phyloP scores from a whole-genome alignment of 2,329 filamentous ascomycete species.

The Alternaria gaisen region DNA sequence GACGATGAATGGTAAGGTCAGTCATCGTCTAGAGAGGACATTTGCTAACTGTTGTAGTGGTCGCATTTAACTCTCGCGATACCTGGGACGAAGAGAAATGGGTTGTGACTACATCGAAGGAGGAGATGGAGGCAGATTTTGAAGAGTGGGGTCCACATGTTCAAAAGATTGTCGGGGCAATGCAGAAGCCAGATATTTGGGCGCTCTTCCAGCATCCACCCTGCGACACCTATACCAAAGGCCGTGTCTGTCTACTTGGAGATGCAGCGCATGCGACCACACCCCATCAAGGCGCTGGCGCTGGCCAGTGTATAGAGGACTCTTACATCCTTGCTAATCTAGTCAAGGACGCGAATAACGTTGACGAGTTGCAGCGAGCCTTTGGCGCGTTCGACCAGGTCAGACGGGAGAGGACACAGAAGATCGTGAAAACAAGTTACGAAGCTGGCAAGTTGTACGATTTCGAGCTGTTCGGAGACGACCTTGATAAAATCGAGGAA shows the following conservation, averaged over 20 bases:
- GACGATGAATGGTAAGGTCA: constrained; percentile 62
- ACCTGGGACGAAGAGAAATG: constrained; percentile 46
- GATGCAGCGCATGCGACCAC: constrained; percentile 66
- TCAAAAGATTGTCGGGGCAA: constrained; percentile 43
- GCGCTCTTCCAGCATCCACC: constrained; percentile 65
- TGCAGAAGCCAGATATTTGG: constrained; percentile 65
- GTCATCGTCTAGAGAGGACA: too few species aligned
- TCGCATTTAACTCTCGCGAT: constrained; percentile 46
- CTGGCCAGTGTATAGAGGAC: constrained; percentile 66
- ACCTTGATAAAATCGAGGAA: constrained; percentile 50
- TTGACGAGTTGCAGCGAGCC: constrained; percentile 45
- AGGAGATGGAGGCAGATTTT: constrained; percentile 45
- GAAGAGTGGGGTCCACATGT: constrained; percentile 41
- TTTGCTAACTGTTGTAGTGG: constrained; percentile 34
- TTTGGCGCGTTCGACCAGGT: constrained; percentile 44
- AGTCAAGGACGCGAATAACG: constrained; percentile 38
- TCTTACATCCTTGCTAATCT: constrained; percentile 48
- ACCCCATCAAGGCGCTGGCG: constrained; percentile 65
- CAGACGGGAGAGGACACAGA: constrained; percentile 39
- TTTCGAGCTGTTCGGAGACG: constrained; percentile 50
- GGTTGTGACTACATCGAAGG: constrained; percentile 46
- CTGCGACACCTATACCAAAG: constrained; percentile 56
- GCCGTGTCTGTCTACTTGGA: constrained; percentile 60
- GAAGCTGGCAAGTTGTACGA: constrained; percentile 52
- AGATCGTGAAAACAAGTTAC: constrained; percentile 40